Percentiles rank a stretch among this genome's conserved stretches.
phyloP scores from a whole-genome alignment of 176 grass and related monocot genomes.

The Oryza rufipogon region DNA sequence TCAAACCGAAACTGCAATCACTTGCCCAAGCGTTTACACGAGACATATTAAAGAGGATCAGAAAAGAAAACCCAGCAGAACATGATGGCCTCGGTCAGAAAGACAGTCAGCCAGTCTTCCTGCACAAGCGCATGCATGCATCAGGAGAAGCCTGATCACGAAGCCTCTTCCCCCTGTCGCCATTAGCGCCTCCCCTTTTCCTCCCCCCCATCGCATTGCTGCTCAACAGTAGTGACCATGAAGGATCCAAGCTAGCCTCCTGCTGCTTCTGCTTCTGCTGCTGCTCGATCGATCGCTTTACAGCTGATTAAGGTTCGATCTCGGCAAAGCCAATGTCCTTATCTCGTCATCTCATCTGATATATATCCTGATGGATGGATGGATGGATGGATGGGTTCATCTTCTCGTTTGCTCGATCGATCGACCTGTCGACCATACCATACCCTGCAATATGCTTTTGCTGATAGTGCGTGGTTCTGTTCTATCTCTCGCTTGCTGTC shows the following conservation, averaged over 20 bases:
- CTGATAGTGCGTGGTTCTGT: background rate
- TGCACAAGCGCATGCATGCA: background rate
- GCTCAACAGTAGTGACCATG: background rate
- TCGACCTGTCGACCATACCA: background rate
- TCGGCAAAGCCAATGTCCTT: background rate
- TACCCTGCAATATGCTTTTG: background rate
- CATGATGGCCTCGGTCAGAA: background rate
- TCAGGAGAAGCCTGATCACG: background rate
- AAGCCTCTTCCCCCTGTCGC: background rate
- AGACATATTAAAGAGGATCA: background rate
- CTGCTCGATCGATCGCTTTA: background rate
- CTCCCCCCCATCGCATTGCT: background rate
- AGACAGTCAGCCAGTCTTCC: background rate
- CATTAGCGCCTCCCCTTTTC: too few relatives aligned
- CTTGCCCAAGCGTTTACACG: too few relatives aligned
- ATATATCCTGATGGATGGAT: background rate
- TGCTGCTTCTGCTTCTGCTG: background rate
- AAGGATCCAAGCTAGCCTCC: background rate
- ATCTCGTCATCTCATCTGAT: too few relatives aligned
- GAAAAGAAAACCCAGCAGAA: background rate
- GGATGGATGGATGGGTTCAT: background rate
- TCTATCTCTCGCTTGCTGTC: background rate
- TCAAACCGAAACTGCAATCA: too few relatives aligned
- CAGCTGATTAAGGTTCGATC: background rate
- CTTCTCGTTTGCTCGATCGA: background rate